These are phyloP conservation scores for Colletotrichum brevisporum DNA, from an alignment of 2,329 filamentous ascomycete species.

Conservation along the genomic window DNA sequence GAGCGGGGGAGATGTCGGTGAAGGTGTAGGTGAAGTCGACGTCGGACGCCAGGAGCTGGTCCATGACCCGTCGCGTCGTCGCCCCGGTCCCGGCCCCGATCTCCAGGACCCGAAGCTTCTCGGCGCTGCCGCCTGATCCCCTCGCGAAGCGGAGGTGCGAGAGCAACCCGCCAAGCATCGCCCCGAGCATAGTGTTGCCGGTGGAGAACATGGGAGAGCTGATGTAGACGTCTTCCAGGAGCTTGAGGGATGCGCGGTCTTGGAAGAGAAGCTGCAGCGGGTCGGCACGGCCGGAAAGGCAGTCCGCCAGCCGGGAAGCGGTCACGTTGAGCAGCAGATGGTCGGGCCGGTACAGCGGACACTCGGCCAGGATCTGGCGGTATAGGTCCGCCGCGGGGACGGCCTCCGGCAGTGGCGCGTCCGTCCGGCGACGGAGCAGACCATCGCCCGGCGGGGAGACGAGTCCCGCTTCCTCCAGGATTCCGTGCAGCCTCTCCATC, in stretches of 20 bases:
- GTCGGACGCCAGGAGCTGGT: slow-evolving; percentile 43
- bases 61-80: slow-evolving; percentile 52
- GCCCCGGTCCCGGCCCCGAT: slow-evolving; percentile 60
- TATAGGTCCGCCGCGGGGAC: slow-evolving; percentile 43
- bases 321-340: slow-evolving; percentile 50
- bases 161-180: slow-evolving; percentile 36
- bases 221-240: slow-evolving; percentile 54
- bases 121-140: not conserved
- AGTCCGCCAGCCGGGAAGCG: slow-evolving; percentile 53
- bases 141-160: no score
- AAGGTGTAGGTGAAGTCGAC: slow-evolving; percentile 55
- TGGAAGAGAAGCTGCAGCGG: slow-evolving; percentile 56
- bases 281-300: slow-evolving; percentile 53
- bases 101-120: slow-evolving; percentile 57
- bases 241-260: slow-evolving; percentile 36
- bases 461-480: slow-evolving; percentile 44
- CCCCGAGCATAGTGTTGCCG: slow-evolving; percentile 35
- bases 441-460: slow-evolving; percentile 8
- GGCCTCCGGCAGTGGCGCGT: not conserved
- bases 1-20: slow-evolving; percentile 55
- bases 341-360: slow-evolving; percentile 50
- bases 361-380: slow-evolving; percentile 45
- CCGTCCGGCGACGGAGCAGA: slow-evolving; percentile 36
- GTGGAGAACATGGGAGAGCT: slow-evolving; percentile 45
- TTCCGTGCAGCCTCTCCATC: slow-evolving; percentile 45